Evolutionary conservation across 2,329 filamentous ascomycete genomes (phyloP), one percentile per base, ranked within the genome.

Genomic region (Hirsutella rhossiliensis): DNA sequence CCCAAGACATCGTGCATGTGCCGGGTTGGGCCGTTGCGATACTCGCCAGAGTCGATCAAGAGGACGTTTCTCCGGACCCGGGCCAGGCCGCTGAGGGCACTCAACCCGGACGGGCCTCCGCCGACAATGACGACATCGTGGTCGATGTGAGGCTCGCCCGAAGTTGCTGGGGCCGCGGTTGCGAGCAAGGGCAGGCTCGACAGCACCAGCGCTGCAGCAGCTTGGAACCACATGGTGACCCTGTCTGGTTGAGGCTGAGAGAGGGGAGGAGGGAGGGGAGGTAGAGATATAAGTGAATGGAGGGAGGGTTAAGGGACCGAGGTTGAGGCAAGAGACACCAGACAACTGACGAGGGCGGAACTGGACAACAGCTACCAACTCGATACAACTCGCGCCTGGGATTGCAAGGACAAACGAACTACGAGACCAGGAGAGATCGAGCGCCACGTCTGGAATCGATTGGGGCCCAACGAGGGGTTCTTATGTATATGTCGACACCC

Each of bases 1-100:
- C 75, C 76, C 23, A 79, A 62, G 0, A 80, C 71, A 54, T 80
- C 77, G 56, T 81, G 77, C 66, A 79, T 73, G 49, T 77, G 68
- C 13, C 76, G 60, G 0, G 77, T 80, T 0, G 66, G 60, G 1
- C 43, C 65, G 52, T 80, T 81, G 42, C 77, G 71, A 50, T 81
- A 81, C 28, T 68, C 62, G 12, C 69, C 71, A 18, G 73, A 77
- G 54, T 81, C 77, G 43, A 80, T 71, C 37, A 81, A 55, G 8
- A 79, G 59, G 1, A 71, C 69, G 6, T 66, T 72, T 13, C 76
- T 66, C 12, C 69, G 67, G 13, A 80, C 75, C 15, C 77, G 72
- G 7, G 72, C 75, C n/a, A 80, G 66, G 37, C 69, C 75, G 45
- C 75, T 80, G 41, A 76, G 50, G 2, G 68, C 69, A 40, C 63